These are phyloP conservation scores for Sporothrix globosa DNA, from an alignment of 2,329 filamentous ascomycete genomes.

Conservation along the genomic window DNA sequence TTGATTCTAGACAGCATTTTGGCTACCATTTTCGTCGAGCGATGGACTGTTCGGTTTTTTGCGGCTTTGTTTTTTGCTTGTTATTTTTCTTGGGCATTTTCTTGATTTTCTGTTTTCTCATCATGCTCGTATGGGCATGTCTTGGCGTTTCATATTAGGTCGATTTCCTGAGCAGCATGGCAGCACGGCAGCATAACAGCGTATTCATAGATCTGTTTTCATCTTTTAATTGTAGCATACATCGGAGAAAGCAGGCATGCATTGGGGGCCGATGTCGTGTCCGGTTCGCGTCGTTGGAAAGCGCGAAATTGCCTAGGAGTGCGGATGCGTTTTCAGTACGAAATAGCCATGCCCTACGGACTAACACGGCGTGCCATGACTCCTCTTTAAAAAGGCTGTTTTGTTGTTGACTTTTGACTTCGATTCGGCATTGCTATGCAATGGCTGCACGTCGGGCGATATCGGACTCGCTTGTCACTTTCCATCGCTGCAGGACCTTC, in stretches of 20 bases:
- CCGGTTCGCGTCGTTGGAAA: constrained; percentile 5
- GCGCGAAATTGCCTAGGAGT: not conserved
- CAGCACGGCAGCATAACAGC: too few species aligned
- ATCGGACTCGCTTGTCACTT: constrained; percentile 2
- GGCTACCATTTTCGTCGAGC: not conserved
- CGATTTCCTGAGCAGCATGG: not conserved
- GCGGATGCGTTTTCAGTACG: not conserved
- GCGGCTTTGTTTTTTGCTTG: not conserved
- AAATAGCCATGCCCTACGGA: not conserved
- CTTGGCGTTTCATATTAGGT: not conserved
- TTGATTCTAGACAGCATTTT: not conserved
- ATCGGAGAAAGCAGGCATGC: not conserved
- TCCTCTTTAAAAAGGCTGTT: not conserved
- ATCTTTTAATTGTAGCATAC: not conserved
- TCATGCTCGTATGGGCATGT: constrained; percentile 5
- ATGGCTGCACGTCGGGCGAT: not conserved
- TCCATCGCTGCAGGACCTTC: constrained; percentile 8
- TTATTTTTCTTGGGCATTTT: not conserved
- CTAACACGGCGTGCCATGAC: too few species aligned
- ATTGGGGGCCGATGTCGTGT: constrained; percentile 1
- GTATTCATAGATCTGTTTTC: not conserved
- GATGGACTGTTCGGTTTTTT: not conserved
- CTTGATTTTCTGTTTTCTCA: not conserved
- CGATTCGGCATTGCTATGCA: too few species aligned
- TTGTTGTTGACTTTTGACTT: not conserved